Evolutionary conservation across 2,329 filamentous ascomycete species (phyloP).

Genomic region (Scedosporium minutisporum): DNA sequence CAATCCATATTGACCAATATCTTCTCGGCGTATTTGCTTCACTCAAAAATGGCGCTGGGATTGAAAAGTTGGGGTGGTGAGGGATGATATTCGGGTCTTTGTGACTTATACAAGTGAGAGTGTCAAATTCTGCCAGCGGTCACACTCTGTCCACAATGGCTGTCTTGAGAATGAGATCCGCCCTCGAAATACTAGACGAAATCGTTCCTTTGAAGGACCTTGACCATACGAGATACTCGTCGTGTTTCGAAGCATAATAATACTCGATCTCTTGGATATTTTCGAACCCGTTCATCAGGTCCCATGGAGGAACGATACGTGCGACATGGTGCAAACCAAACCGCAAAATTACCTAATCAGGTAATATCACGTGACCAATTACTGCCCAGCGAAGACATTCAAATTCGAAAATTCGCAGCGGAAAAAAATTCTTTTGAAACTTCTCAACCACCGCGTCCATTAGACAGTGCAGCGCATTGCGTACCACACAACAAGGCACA

Average conservation of each 20-base stretch:
- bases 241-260: too few species aligned
- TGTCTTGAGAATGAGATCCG: too few species aligned
- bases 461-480: constrained; percentile 8
- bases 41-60: background rate
- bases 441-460: constrained; percentile 3
- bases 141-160: too few species aligned
- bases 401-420: background rate
- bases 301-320: too few species aligned
- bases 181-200: too few species aligned
- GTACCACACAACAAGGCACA: constrained; percentile 1
- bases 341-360: background rate
- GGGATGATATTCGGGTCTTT: background rate
- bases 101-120: background rate
- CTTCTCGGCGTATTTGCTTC: background rate
- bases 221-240: too few species aligned
- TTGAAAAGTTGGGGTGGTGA: background rate
- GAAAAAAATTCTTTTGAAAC: constrained; percentile 2
- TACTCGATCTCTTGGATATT: too few species aligned
- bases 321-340: too few species aligned
- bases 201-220: too few species aligned
- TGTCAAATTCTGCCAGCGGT: too few species aligned
- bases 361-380: background rate
- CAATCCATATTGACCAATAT: background rate
- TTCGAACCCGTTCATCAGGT: too few species aligned
- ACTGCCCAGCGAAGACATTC: background rate